Evolutionary conservation across 2,329 filamentous ascomycete species (phyloP), one percentile per base, ranked within the genome.

Genomic region (Talaromyces sp.): DNA sequence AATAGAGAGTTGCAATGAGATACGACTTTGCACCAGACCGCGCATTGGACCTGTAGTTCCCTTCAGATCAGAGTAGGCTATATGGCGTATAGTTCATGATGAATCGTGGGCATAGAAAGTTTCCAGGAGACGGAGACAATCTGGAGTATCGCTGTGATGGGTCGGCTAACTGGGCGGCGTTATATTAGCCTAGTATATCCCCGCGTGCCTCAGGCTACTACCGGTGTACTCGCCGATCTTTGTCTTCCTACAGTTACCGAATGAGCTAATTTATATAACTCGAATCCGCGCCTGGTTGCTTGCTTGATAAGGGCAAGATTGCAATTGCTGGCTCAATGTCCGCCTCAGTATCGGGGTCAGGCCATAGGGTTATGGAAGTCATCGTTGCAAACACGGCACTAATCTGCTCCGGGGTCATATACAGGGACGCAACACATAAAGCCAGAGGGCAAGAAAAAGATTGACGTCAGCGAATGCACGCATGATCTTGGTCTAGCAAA

Each of bases 101-200:
- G 17, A 31, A 72, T 54, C 78, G 15, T 40, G 17, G 45, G 9
- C 15, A 46, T 7, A 48, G 45, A 33, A 9, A 48, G 28, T 48
- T 46, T 48, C 28, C 6, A 48, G 45, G 31, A 48, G n/a, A 35
- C 25, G 33, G 45, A 21, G 31, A 48, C 9, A 35, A 22, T 35
- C 45, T 48, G 28, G 45, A 33, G 45, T 35, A 48, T n/a, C 25
- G 15, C n/a, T 48, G 28, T 17, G 25, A 46, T 19, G 25, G 17
- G 25, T 48, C 45, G 45, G 45, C 45, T 48, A 48, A 19, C 19
- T 35, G 45, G 22, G 25, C 25, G 22, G 15, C 22, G 4, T 11
- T 15, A 17, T 46, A 48, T 48, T 48, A 48, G 45, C 28, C 45
- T 48, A 48, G 28, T 33, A 48, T 48, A 48, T 48, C 45, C 22